Evolutionary conservation across 2,329 filamentous ascomycete genomes (phyloP), one percentile per base, ranked within the genome.

Genomic region (Xylariaceae sp.): DNA sequence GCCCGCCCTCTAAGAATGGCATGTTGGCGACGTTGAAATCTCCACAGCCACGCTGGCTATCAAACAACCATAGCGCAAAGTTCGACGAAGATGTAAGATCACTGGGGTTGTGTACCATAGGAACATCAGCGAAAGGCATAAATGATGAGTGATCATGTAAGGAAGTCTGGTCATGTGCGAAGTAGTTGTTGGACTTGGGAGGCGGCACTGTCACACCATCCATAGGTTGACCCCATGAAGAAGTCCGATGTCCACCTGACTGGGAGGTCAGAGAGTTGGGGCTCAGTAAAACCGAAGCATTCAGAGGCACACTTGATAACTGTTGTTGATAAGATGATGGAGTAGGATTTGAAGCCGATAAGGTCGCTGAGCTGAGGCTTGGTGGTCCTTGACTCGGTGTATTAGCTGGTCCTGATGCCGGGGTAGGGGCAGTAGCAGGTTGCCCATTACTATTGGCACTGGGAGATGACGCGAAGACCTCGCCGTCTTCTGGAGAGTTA

Each of bases 51-150:
- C 68, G 67, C 43, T 73, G 71, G 2, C 71, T 65, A 39, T 78
- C 72, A 52, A 80, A 79, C 3, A 80, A 65, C 77, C 77, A 80
- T 14, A 68, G 64, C 17, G 71, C 73, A 59, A 80, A 79, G 60
- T 75, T 76, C 22, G 72, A 70, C 4, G 22, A 27, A 27, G 69
- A 67, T 3, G 62, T 62, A 35, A 72, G 43, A 1, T 66, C 64
- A 18, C 68, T 66, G 11, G 55, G 45, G 32, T 73, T 70, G 1
- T 64, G 42, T 17, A 65, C 52, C 39, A 68, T 69, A 11, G 65
- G 65, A 22, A 70, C 57, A 15, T 58, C 58, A 19, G 62, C 50
- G 31, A 66, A 72, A 0, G 69, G 49, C 46, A 71, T 61, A 42
- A 71, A 65, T 1, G 64, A 42, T 3, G 68, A 58, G 14, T 68